A percentile compares a stretch with the other conserved stretches of the same genome.
These are phyloP conservation scores for Acanthamoeba sp. DNA, from an alignment of 208 protist genomes.

Conservation along the genomic window DNA sequence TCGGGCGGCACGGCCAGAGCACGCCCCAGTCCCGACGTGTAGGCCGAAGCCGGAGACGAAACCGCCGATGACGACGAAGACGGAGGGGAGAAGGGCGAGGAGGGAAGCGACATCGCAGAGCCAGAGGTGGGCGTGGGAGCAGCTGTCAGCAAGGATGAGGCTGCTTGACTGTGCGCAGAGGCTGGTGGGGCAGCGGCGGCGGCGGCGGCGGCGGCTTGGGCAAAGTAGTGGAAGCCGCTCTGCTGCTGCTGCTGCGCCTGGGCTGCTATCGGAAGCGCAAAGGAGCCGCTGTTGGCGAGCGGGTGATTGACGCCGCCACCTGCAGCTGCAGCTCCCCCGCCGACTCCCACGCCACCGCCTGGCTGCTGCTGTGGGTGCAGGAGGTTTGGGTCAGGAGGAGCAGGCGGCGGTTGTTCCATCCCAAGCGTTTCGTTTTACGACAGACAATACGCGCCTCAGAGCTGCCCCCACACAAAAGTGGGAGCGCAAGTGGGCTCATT, in stretches of 20 bases:
- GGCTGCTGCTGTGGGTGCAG: not conserved
- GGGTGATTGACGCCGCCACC: not conserved
- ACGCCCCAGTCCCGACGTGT: not conserved
- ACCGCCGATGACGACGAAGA: not conserved
- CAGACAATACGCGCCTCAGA: not conserved
- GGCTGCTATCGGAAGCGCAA: not conserved
- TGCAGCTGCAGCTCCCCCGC: not conserved
- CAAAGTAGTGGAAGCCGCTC: no score
- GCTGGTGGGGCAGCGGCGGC: no score
- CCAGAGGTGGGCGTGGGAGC: not conserved
- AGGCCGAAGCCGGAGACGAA: not conserved
- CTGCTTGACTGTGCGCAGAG: no score
- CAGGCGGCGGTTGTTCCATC: constrained; percentile 5
- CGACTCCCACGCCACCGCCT: no score
- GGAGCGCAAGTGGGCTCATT: not conserved
- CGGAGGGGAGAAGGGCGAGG: not conserved
- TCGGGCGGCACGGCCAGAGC: not conserved
- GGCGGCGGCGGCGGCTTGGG: no score
- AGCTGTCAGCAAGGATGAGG: no score
- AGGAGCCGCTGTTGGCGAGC: not conserved
- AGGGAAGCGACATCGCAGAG: not conserved
- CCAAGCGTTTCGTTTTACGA: constrained; percentile 20
- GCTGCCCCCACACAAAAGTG: not conserved
- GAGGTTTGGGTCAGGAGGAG: not conserved
- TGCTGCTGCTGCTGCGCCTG: no score